Evolutionary conservation across 2,329 filamentous ascomycete species (phyloP), one percentile per base, ranked within the genome.

Genomic region (Lachnellula subtilissima): DNA sequence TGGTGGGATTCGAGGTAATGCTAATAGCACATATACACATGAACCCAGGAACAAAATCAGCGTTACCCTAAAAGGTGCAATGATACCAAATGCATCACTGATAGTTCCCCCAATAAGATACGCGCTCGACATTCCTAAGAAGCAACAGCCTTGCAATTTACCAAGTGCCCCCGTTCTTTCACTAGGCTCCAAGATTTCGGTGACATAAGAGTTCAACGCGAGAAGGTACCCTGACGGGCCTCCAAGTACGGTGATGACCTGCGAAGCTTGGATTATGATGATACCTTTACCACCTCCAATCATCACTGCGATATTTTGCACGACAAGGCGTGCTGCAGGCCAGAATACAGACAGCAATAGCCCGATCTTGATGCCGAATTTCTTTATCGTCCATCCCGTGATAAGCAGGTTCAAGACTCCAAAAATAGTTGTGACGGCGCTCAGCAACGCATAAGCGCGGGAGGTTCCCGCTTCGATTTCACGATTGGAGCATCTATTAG

Each of bases 181-280:
- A 19, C 77, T 72, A 0, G 84, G 79, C 40, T 80, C 75, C 0
- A 87, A 81, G 2, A 87, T 73, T 66, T 89, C 86, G 1, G 85
- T 80, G 0, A 86, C 83, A 46, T 86, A 83, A 12, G 85, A 84
- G 62, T 89, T 89, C 22, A 88, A 74, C 1, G 86, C 80, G 4
- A 89, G 76, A 8, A 89, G 78, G 64, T 88, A 89, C 0, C 87
- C 87, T 0, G 81, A 80, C 0, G 86, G 86, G 0, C 87, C 87
- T 0, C 87, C 87, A 2, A 89, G 61, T 15, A 89, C 74, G 0
- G 84, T 88, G 53, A 89, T 85, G 15, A 85, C 71, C 71, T 90
- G 87, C 0, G 82, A 86, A 25, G 72, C 71, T 69, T 90, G 87
- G 32, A 89, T 81, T 28, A 89, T 84, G 14, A 83, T 71, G 63